Evolutionary conservation across 768 basidiomycete species (phyloP), one percentile per base, ranked within the genome.

Genomic region (Hypholoma sublateritium): DNA sequence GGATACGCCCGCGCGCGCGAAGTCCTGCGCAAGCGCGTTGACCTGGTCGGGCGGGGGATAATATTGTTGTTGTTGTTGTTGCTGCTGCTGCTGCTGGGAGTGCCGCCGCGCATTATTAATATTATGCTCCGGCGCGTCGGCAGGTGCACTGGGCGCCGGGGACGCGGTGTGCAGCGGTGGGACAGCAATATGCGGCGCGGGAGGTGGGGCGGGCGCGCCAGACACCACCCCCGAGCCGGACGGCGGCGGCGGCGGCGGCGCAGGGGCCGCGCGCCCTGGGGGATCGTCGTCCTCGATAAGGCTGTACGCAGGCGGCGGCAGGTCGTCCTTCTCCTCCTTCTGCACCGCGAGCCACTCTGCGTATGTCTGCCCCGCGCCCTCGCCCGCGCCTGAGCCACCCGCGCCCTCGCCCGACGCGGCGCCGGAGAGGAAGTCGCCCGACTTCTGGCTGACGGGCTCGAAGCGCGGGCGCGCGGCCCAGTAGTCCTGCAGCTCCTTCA

Each of bases 401-500:
- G 28, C 28, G 28, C 2, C 28, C 6, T 32, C 28, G 28, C 28
- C 28, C 28, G 28, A 5, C 48, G 19, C 42, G 36, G 24, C 35
- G 32, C 72, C 72, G 49, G 77, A 73, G 19, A 70, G 63, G 22
- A 69, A 72, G 35, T 70, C 73, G 0, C 63, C 68, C 11, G 68
- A 60, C 49, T 65, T 67, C 13, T 59, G 56, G 43, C 67, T 66
- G 22, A 72, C 68, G n/a, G 76, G 70, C 59, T 86, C 86, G 56
- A 81, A 85, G 48, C 70, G 77, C 17, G 89, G 88, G 5, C 86
- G 73, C 35, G 80, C 75, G 8, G 79, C 67, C 89, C 88, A 91
- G 65, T 88, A 92, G 65, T 91, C 88, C 58, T 87, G 80, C 9
- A 91, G 67, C 61, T 90, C 88, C 57, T 90, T 88, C 32, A 77